Evolutionary conservation across 257 asterid species (phyloP).

Genomic region (Solanum peruvianum): DNA sequence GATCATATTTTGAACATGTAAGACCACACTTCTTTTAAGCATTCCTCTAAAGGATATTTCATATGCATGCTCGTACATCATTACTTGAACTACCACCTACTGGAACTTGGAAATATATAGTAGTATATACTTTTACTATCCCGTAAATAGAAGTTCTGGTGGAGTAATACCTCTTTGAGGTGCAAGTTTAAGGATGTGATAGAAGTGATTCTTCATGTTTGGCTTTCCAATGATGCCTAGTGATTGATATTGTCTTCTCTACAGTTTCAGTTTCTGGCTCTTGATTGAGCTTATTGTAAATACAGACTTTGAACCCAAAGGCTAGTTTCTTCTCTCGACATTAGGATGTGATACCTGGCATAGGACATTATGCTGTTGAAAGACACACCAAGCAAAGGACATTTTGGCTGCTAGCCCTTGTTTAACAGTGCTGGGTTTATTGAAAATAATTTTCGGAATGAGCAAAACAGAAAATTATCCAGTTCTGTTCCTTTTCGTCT

Average conservation of each 20-base stretch:
- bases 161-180: neutral
- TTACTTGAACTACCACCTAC: neutral
- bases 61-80: neutral
- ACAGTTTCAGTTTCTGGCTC: neutral
- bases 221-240: neutral
- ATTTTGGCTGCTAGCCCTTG: neutral
- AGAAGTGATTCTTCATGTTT: neutral
- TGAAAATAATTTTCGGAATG: neutral
- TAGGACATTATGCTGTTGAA: neutral
- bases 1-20: conserved; percentile 89
- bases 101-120: neutral
- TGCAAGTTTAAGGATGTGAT: neutral
- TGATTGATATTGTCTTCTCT: neutral
- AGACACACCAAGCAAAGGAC: neutral
- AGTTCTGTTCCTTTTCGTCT: neutral
- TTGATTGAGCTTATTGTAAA: neutral
- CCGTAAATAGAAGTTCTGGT: neutral
- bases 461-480: neutral
- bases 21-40: conserved; percentile 7
- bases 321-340: neutral
- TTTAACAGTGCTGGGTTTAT: neutral
- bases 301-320: neutral
- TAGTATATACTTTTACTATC: neutral
- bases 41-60: neutral
- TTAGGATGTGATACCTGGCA: neutral